Evolutionary conservation across 2,329 filamentous ascomycete species (phyloP).

Genomic region (Scedosporium boydii): DNA sequence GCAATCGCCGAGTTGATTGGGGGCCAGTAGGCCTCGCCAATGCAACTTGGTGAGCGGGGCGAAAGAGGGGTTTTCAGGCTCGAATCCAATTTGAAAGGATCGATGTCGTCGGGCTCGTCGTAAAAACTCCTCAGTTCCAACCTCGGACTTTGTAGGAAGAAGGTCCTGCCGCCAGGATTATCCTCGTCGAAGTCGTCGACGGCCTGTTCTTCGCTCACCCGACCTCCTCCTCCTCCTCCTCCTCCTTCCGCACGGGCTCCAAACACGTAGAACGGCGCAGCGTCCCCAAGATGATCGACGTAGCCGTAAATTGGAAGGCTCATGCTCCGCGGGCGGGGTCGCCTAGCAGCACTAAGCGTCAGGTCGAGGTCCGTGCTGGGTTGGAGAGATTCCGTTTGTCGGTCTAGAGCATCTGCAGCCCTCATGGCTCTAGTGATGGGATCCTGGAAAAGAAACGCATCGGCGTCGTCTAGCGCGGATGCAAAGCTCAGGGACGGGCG

Average conservation of each 20-base stretch:
- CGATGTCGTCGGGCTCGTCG: slow-evolving; percentile 13
- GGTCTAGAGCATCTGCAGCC: slow-evolving; percentile 48
- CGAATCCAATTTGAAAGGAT: slow-evolving; percentile 12
- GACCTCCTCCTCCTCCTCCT: not conserved
- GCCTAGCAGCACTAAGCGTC: slow-evolving; percentile 16
- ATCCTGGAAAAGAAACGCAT: slow-evolving; percentile 23
- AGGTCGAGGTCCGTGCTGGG: slow-evolving; percentile 38
- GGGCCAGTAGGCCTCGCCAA: slow-evolving; percentile 22
- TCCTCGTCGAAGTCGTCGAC: not conserved
- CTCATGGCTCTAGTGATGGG: slow-evolving; percentile 46
- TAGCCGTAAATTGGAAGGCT: slow-evolving; percentile 39
- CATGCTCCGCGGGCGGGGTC: slow-evolving; percentile 34
- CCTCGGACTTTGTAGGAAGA: slow-evolving; percentile 12
- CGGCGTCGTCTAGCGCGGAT: not conserved
- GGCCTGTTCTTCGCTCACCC: not conserved
- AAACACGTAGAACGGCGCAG: slow-evolving; percentile 39
- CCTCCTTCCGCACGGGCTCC: slow-evolving; percentile 17
- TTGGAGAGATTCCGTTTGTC: slow-evolving; percentile 45
- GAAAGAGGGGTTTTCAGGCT: slow-evolving; percentile 10
- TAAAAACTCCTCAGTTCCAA: slow-evolving; percentile 21
- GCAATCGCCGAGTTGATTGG: slow-evolving; percentile 12
- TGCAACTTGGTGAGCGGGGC: slow-evolving; percentile 20
- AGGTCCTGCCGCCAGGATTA: not conserved
- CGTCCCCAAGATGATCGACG: slow-evolving; percentile 31
- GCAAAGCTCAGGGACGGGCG: not conserved